Evolutionary conservation across 441 rosid genomes (phyloP).

Genomic region (Croton laevigatus): DNA sequence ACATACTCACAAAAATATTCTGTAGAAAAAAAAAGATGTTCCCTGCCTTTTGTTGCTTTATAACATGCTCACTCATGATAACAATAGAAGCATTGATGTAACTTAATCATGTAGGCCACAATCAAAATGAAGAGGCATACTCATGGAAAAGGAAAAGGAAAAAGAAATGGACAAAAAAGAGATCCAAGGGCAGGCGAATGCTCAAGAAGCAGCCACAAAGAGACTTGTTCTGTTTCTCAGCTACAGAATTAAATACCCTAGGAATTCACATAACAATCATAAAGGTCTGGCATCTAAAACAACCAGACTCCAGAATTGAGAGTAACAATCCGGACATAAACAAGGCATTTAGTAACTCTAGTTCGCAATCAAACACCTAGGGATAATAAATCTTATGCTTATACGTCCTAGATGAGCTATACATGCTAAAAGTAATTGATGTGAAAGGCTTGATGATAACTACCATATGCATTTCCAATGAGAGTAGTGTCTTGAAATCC

Average conservation of each 20-base stretch:
- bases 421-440: background rate
- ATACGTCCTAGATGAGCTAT: background rate
- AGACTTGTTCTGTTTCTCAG: background rate
- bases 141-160: slow-evolving; percentile 3
- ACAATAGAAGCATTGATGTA: background rate
- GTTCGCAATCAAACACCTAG: background rate
- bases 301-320: background rate
- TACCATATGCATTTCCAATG: slow-evolving; percentile 95
- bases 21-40: background rate
- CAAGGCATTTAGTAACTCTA: background rate
- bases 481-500: slow-evolving; percentile 72
- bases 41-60: too few relatives aligned
- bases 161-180: too few relatives aligned
- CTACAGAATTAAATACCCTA: background rate
- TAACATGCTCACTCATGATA: background rate
- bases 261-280: background rate
- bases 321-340: background rate
- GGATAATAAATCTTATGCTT: background rate
- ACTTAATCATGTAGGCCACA: too few relatives aligned
- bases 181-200: background rate
- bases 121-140: too few relatives aligned
- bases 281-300: background rate
- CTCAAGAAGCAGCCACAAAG: background rate
- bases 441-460: slow-evolving; percentile 17
- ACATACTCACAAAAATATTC: background rate